Percentiles rank a stretch among this genome's conserved stretches.
Evolutionary conservation across 306 rosid species (phyloP).

Genomic region (Dicorynia guianensis): DNA sequence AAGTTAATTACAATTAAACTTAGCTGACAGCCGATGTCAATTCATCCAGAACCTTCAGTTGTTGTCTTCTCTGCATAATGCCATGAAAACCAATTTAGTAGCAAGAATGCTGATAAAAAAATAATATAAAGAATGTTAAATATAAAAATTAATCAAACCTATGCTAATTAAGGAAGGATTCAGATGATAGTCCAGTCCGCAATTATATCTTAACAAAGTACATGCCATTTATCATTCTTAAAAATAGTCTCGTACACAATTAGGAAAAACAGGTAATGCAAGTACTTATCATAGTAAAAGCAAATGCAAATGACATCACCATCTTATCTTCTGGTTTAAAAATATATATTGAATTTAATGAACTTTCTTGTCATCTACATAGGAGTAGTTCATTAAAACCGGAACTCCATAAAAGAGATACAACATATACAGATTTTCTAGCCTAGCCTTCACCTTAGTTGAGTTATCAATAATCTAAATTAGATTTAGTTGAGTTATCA

Average conservation of each 20-base stretch:
- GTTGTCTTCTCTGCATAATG: conserved; percentile 17
- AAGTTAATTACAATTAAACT: background rate
- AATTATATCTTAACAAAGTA: background rate
- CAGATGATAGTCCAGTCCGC: background rate
- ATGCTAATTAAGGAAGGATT: background rate
- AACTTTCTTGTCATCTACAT: conserved; percentile 30
- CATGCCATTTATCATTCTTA: background rate
- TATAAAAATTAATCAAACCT: background rate
- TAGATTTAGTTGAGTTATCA: conserved; percentile 23
- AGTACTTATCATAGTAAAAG: background rate
- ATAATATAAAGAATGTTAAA: background rate
- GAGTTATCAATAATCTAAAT: conserved; percentile 31
- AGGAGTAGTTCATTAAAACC: background rate
- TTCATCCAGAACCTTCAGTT: conserved; percentile 17
- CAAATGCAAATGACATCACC: background rate
- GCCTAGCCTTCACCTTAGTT: conserved; percentile 16
- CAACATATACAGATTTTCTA: background rate
- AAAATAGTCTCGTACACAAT: background rate
- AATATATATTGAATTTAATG: conserved; percentile 7
- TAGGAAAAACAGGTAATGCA: background rate
- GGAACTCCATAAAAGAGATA: background rate
- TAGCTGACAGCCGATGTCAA: background rate
- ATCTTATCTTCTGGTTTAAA: conserved; percentile 21
- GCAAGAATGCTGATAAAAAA: background rate
- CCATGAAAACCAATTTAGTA: background rate